Evolutionary conservation across 441 rosid species (phyloP), one percentile per base, ranked within the genome.

Genomic region (Codiaeum variegatum): DNA sequence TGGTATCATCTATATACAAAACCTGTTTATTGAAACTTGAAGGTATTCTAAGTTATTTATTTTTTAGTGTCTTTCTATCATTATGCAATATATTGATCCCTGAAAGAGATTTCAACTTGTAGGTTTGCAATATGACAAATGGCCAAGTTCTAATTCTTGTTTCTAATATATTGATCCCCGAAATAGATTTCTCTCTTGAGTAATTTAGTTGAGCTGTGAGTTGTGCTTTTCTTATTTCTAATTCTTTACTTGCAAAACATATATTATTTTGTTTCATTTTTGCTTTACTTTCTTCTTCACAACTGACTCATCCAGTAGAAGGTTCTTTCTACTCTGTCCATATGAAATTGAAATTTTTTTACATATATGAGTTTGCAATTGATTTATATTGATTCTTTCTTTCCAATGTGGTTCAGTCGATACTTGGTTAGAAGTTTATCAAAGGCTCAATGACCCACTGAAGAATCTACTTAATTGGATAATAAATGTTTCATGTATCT

Each of bases 191-290:
- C 83, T 51, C 52, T 46, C 34, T 71, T 84, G 78, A 34, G 26
- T 73, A 73, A 70, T 34, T 42, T 79, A 59, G 47, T 21, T 16
- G 62, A 71, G 1, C 74, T 84, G 87, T 81, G 75, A 81, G 87
- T 75, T 40, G 15, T 51, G 44, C 44, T 13, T 67, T 42, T 61
- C 26, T n/a, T 15, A 38, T 40, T 15, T 69, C 34, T 6, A 36
- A 12, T 62, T 23, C 44, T 1, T 66, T 10, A 24, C 2, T 18
- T 31, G 40, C 42, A 38, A 38, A 38, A 38, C 6, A 16, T 8
- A 29, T 0, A 31, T 16, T 6, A 11, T 61, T 32, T 6, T 3
- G 40, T 61, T 31, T 18, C 12, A 6, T 15, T 38, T 77, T 66
- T 65, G 62, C 40, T 29, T 62, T 62, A 34, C 64, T 70, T 62